Conservation (phyloP, 106 monocot species). For the Amphibolis antarctica region DNA sequence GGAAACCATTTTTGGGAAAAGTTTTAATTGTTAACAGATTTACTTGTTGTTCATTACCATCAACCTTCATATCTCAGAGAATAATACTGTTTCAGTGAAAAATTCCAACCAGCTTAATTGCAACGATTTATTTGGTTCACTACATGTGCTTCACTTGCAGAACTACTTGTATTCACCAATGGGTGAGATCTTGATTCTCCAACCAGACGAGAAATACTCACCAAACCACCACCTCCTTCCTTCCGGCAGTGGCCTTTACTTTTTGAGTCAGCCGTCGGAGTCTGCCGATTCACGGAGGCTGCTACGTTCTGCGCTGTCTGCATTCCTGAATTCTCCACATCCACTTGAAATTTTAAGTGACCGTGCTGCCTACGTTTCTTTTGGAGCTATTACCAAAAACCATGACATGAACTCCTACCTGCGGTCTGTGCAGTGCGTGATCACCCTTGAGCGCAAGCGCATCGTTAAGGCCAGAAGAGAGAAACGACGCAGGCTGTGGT, state of each 20-base stretch:
- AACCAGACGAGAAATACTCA: slow-evolving; percentile 72
- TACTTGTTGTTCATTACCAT: no score
- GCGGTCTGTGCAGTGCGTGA: slow-evolving; percentile 25
- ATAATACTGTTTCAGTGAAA: not conserved
- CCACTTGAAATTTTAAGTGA: slow-evolving; percentile 82
- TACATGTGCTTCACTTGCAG: slow-evolving; percentile 17
- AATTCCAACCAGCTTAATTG: not conserved
- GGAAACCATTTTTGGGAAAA: no score
- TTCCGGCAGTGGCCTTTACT: slow-evolving; percentile 54
- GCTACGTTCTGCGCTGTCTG: slow-evolving; percentile 34
- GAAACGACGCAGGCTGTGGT: slow-evolving; percentile 16
- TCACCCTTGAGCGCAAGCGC: slow-evolving; percentile 31
- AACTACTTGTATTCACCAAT: slow-evolving; percentile 68
- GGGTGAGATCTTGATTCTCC: slow-evolving; percentile 73
- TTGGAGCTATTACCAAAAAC: slow-evolving; percentile 55
- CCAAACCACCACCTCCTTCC: slow-evolving; percentile 80
- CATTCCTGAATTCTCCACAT: slow-evolving; percentile 85
- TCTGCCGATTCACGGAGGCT: slow-evolving; percentile 16
- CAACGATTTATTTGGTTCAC: not conserved
- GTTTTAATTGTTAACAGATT: no score
- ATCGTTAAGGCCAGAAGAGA: slow-evolving; percentile 29
- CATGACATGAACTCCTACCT: slow-evolving; percentile 73
- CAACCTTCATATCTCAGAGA: no score
- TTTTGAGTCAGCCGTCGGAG: slow-evolving; percentile 15
- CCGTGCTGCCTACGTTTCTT: slow-evolving; percentile 56